Base-by-base conservation (phyloP, 768 basidiomycete species). In the Boletus reticulatus region DNA sequence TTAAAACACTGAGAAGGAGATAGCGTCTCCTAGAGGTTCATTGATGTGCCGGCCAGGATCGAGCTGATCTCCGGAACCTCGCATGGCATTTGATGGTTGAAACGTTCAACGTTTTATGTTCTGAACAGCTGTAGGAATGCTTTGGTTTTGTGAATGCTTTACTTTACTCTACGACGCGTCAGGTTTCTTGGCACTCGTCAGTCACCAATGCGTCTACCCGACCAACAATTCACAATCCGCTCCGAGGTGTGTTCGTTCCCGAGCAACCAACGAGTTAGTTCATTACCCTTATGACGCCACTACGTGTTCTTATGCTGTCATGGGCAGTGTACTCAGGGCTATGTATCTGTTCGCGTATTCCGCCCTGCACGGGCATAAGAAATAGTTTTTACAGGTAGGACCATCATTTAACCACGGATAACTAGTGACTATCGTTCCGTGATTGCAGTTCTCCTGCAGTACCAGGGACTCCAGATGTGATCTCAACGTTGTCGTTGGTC, bases 271-370 rank as follows among this genome's bases (percentile, higher is more conserved):
- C 56, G 53, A 53, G 50, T 60, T 47, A 22, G 60, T 65, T 55
- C 60, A 57, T 52, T 52, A n/a, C 32, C 14, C 7, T 24, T 43
- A 32, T 57, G 54, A 63, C 57, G 67, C 67, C 59, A 57, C 67
- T 59, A 59, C 61, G 37, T 66, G 63, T 62, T 66, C 34, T 53
- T 24, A 34, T 57, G 19, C 47, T 48, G 48, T 47, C 55, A 50
- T 57, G 44, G 7, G 50, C 44, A 53, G 49, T 57, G 50, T 50
- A 32, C 44, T 63, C 67, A 68, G 67, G 66, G 66, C 57, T 50
- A 50, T 52, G 53, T 43, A 42, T 49, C 43, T 47, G 56, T 66
- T 63, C 59, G 64, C 59, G 64, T 57, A 57, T 50, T 41, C 63
- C 53, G 48, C 44, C 36, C 47, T 48, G 51, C 17, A n/a, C 11